phyloP scores from a whole-genome alignment of 2,329 filamentous ascomycete genomes.

The Claviceps sp. region DNA sequence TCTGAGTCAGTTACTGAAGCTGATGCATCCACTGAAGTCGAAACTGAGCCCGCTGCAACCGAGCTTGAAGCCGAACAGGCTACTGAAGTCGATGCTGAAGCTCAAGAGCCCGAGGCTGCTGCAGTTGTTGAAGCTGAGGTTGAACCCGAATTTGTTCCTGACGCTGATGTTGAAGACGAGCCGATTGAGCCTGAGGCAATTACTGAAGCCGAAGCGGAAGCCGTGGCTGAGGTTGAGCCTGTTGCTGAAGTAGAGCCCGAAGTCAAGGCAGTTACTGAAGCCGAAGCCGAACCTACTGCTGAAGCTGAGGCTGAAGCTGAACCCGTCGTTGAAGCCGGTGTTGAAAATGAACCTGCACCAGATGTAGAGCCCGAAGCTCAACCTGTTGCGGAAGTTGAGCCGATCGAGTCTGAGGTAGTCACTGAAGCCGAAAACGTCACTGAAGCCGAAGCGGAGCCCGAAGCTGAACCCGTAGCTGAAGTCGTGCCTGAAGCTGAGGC shows the following conservation, averaged over 20 bases:
- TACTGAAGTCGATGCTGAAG: background rate
- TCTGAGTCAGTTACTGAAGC: background rate
- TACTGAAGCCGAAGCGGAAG: slow-evolving; percentile 1
- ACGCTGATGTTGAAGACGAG: background rate
- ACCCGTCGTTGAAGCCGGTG: background rate
- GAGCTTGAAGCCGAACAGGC: background rate
- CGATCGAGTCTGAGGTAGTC: background rate
- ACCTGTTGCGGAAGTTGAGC: background rate
- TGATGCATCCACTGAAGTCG: background rate
- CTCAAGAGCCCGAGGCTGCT: background rate
- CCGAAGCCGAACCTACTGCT: background rate
- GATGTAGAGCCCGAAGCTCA: background rate
- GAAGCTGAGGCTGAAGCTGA: background rate
- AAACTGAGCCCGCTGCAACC: no score
- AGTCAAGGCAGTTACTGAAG: background rate
- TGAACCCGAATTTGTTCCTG: background rate
- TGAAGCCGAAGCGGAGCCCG: background rate
- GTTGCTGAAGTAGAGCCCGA: background rate
- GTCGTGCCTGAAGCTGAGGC: background rate
- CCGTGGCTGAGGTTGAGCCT: slow-evolving; percentile 2
- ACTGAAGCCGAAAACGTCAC: background rate
- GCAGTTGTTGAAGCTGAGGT: background rate
- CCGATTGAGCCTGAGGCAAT: background rate
- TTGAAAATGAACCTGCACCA: background rate
- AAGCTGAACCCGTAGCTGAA: slow-evolving; percentile 1